Base-by-base conservation (phyloP, 371 early-diverging fungal genomes). In the Haplosporangium sp. region DNA sequence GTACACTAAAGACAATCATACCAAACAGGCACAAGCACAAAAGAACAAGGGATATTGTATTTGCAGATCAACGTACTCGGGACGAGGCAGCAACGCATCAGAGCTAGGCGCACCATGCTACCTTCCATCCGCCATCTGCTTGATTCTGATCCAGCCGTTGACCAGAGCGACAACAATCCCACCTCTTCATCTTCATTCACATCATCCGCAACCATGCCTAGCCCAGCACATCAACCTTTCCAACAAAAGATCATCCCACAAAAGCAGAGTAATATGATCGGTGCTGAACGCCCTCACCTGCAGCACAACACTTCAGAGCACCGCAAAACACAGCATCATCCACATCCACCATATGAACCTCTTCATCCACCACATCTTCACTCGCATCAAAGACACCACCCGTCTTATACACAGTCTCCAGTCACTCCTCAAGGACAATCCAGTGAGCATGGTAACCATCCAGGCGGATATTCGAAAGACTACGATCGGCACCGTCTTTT, bases 51-150 rank as follows among this genome's bases (percentile, higher is more conserved):
- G 29, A 29, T 29, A 29, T 29, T 4, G 29, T 29, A 2, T 29
- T 29, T 2, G 29, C 29, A 29, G 29, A 4, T 29, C 29, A 29
- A 29, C 29, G 29, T 29, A 29, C 29, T 29, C 29, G 29, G 29
- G 4, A 29, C 29, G 29, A 18, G 38, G n/a, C 36, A 16, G 14
- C 38, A 56, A 56, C 38, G 16, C 11, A 14, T 38, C 4, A 43
- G 37, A 40, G 6, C 41, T 21, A 42, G 53, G 63, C 68, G 48
- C 57, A 48, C 55, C 59, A 75, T 75, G 76, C 76, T 75, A 55
- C 75, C 76, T 16, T 75, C 76, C 42, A 75, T 75, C 46, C 69
- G 47, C 36, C 67, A 57, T 50, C 59, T 75, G 42, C 63, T 75
- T 41, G 69, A 69, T 38, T 56, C 62, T 8, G 70, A 75, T 51